These are phyloP conservation scores for Globisporangium viniferum DNA, from an alignment of 352 stramenopile genomes.

Conservation along the genomic window DNA sequence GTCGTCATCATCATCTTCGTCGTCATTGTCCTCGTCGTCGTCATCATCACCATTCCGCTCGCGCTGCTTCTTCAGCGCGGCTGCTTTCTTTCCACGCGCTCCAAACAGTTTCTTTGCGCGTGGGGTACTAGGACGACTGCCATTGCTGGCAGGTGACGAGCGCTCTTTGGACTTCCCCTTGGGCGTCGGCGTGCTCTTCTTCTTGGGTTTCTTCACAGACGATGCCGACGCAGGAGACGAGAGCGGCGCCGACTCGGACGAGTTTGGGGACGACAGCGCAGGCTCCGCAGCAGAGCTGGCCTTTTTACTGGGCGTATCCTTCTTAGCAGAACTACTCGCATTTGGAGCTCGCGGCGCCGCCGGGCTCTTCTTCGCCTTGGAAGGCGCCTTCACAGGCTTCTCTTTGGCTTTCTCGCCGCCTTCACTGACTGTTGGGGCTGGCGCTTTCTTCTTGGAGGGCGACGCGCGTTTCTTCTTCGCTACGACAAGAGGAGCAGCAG, in stretches of 20 bases:
- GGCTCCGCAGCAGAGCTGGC: not conserved
- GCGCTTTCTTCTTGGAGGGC: constrained; percentile 12
- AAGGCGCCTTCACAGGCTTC: not conserved
- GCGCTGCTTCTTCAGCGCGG: constrained; percentile 13
- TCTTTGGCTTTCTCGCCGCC: not conserved
- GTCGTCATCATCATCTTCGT: constrained; percentile 30
- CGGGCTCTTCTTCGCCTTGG: constrained; percentile 11
- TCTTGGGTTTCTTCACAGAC: constrained; percentile 3
- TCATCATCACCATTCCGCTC: constrained; percentile 12
- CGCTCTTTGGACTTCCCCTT: constrained; percentile 7
- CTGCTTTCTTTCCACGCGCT: constrained; percentile 14
- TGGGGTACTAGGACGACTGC: not conserved
- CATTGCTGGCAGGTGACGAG: not conserved
- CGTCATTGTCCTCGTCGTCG: constrained; percentile 25
- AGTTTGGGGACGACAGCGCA: not conserved
- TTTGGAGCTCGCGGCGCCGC: not conserved
- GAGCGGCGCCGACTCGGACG: not conserved
- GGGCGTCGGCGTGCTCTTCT: not conserved
- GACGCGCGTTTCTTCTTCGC: constrained; percentile 12
- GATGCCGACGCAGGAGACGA: not conserved
- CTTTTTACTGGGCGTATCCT: not conserved
- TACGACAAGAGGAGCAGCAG: not conserved
- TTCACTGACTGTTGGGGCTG: not conserved
- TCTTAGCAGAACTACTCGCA: not conserved
- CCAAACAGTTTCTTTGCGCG: constrained; percentile 17